Base-by-base conservation (phyloP, 441 rosid species). In the Populus trichocarpa region DNA sequence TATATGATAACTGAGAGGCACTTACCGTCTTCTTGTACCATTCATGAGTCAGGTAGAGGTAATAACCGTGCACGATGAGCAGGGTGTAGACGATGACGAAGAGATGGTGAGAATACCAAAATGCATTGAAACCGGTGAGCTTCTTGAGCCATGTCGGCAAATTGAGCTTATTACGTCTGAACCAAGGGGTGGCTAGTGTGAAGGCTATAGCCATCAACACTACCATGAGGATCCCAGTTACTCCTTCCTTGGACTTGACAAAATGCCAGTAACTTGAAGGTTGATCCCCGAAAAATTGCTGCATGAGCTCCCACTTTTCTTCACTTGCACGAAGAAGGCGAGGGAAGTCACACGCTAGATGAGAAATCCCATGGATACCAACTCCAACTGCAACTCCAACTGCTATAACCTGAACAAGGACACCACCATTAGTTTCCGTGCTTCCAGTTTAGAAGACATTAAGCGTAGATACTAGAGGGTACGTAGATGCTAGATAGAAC, bases 21-120 rank as follows among this genome's bases (percentile, higher is more conserved):
- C 86, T 79, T 30, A 92, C 99, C 82, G 99, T 96, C 81, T 94
- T 94, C 78, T 91, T 86, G 85, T 92, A 94, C 98, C 97, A 96
- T 46, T 50, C 70, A 79, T 87, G 86, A 69, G 89, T 85, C 79
- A 94, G 92, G 85, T 90, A 94, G 50, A 96, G 92, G 83, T 86
- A 76, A 75, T 82, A 77, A 8, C 99, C 97, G 57, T 94, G 99
- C 42, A 91, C 92, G 71, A 96, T 50, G 73, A 96, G 94, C 78
- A 93, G 87, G 28, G 92, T 70, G 75, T 96, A 96, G 80, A 94
- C 98, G 22, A 93, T 83, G 63, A 91, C 85, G 79, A 93, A 94
- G 70, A 90, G 88, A 83, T 93, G 99, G 84, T 93, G 98, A 8
- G 99, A 89, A 78, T 96, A 96, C 99, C 99, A 96, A 72, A 95